Evolutionary conservation across 176 grass and related monocot genomes (phyloP), one percentile per base, ranked within the genome.

Genomic region (Phoenix dactylifera): DNA sequence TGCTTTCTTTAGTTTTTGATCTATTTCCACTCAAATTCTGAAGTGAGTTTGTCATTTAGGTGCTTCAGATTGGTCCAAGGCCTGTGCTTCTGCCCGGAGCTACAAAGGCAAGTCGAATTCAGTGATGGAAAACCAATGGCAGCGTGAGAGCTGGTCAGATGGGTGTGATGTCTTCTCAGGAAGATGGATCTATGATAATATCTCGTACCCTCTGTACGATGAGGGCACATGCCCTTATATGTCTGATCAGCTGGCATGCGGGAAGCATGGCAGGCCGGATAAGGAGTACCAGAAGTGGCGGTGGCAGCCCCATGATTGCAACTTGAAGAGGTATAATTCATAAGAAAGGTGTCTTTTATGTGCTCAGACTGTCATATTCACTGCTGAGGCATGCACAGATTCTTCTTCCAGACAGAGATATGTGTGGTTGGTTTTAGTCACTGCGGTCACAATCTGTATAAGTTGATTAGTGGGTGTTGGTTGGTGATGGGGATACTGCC

Each of bases 231-330:
- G 68, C 35, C 54, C 55, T 17, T 71, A 59, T 22, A 51, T 71
- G 68, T 59, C 68, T 6, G 68, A 71, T 30, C 68, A 71, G 18
- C 22, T 71, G 19, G 35, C 56, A 1, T 71, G 68, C 23, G 2
- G 55, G 16, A 71, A 57, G 68, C 55, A 71, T 26, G 57, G 68
- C 16, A 44, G 68, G 22, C 68, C 32, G 23, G 68, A 71, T 30
- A 58, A 29, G 18, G 68, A 59, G 3, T 71, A 60, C 56, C 68
- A 60, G 57, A 59, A 16, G 44, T 71, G 68, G 68, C 68, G 68
- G 5, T 71, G 68, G 68, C 68, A 71, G 56, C 68, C 68, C 5
- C 44, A 28, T 6, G 24, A 39, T 28, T 71, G 68, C 17, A 6
- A 59, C 9, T 51, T 71, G 56, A 57, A 57, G 35, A 60, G 57